Conservation (phyloP, 2,329 filamentous ascomycete genomes). For the Lasiodiplodia hormozganensis region DNA sequence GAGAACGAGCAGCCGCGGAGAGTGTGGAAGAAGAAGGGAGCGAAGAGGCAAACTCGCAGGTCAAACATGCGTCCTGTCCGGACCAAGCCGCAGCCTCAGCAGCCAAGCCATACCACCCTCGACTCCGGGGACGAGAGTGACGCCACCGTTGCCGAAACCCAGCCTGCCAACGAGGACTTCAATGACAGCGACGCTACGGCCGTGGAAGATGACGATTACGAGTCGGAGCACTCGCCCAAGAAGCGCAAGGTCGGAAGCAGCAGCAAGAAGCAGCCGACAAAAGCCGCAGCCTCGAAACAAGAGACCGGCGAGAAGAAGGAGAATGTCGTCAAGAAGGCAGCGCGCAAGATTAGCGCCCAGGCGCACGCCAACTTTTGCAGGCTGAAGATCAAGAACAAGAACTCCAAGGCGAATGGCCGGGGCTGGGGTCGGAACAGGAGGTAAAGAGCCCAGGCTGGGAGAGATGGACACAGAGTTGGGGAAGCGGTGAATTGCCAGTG, state of each 20-base stretch:
- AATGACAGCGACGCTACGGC: conserved; percentile 42
- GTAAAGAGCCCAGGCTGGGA: background rate
- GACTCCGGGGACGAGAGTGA: conserved; percentile 36
- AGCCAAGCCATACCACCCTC: conserved; percentile 46
- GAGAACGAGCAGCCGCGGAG: conserved; percentile 62
- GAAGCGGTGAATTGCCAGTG: background rate
- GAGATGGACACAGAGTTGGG: background rate
- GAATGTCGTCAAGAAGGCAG: conserved; percentile 47
- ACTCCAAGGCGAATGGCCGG: conserved; percentile 20
- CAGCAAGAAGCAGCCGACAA: conserved; percentile 28
- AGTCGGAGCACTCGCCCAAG: conserved; percentile 31
- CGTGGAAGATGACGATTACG: conserved; percentile 37
- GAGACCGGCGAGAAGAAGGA: conserved; percentile 33
- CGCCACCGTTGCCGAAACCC: conserved; percentile 49
- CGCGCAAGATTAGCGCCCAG: conserved; percentile 53
- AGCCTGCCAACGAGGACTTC: background rate
- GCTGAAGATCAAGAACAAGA: conserved; percentile 59
- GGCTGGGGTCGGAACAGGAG: conserved; percentile 28
- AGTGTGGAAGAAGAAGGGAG: conserved; percentile 81
- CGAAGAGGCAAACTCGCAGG: conserved; percentile 77
- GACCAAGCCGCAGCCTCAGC: conserved; percentile 15
- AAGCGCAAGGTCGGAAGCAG: background rate
- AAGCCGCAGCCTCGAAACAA: conserved; percentile 36
- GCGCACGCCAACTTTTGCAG: conserved; percentile 57
- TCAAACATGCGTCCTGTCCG: conserved; percentile 59